Evolutionary conservation across 78 protist genomes (phyloP).

Genomic region (Pigoraptor vietnamica): DNA sequence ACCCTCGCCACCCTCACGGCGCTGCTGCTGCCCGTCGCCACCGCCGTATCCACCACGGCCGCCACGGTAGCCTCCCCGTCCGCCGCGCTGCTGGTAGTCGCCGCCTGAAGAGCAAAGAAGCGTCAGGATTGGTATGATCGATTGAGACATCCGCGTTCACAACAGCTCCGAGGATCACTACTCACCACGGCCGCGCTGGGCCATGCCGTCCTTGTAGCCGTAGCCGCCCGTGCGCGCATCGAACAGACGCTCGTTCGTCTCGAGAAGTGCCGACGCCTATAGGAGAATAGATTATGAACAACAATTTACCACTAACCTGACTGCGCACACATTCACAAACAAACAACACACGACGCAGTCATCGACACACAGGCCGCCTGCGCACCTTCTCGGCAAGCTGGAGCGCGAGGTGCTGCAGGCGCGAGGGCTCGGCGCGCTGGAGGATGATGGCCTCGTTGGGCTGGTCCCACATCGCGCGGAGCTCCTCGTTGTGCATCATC

Average conservation of each 20-base stretch:
- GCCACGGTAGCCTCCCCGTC: background rate
- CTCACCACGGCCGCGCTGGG: background rate
- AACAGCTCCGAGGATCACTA: too few relatives aligned
- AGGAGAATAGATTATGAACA: background rate
- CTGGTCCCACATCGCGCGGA: slow-evolving; percentile 74
- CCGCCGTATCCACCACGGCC: background rate
- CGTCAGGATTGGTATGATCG: background rate
- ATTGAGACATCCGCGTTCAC: too few relatives aligned
- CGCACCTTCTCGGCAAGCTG: slow-evolving; percentile 57
- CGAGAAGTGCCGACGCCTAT: background rate
- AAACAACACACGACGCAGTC: background rate
- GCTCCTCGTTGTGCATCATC: slow-evolving; percentile 76
- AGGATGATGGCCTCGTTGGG: slow-evolving; percentile 60
- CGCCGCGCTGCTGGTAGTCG: background rate
- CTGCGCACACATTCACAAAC: too few relatives aligned
- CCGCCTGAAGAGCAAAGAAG: background rate
- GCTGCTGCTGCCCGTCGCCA: too few relatives aligned
- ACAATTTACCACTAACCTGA: too few relatives aligned
- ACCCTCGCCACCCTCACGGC: background rate
- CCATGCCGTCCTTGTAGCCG: background rate
- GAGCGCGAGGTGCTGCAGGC: slow-evolving; percentile 67
- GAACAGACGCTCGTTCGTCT: background rate
- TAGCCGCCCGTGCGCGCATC: background rate
- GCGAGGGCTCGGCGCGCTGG: slow-evolving; percentile 66
- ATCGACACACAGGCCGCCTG: background rate